Evolutionary conservation across 306 rosid genomes (phyloP), one percentile per base, ranked within the genome.

Genomic region (Acmispon strigosus): DNA sequence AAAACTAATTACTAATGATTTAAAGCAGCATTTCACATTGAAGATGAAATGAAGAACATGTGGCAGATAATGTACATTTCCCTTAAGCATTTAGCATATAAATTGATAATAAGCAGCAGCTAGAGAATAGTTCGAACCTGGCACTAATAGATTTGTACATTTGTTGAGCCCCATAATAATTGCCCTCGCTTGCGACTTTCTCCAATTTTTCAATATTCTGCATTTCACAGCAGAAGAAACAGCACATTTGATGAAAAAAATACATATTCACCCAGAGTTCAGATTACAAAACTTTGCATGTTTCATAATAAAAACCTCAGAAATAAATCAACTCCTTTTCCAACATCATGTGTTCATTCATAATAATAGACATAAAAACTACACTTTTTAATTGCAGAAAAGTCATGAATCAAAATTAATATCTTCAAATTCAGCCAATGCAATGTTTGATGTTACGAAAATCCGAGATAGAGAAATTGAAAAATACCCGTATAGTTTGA

Each of bases 121-220:
- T 54, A 48, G 47, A 72, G 37, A 54, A 55, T 5, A 15, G 47
- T 24, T 9, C 8, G 32, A 78, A 95, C 99, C 97, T 91, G 74
- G 96, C 90, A 85, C 92, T 87, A 39, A 83, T 67, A 12, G 99
- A 89, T 75, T 95, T 95, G 88, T 91, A 95, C 96, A 91, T 86
- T 73, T 95, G 99, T 74, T 91, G 97, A 75, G 99, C 99, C 72
- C 97, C 99, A 82, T 95, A 95, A 77, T 10, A 82, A 73, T 95
- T 86, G 3, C 91, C 99, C 15, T 70, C 91, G 11, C 72, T 87
- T 13, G 86, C 84, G 77, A 87, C 86, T 83, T 87, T 88, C 84
- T 78, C 81, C 77, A 95, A 79, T 81, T 91, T 94, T 32, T 84
- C 89, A 78, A 94, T 77, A 82, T 91, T 83, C 97, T 95, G 91